Evolutionary conservation across 73 alveolate species (phyloP), one percentile per base, ranked within the genome.

Genomic region (Durusdinium trenchii): DNA sequence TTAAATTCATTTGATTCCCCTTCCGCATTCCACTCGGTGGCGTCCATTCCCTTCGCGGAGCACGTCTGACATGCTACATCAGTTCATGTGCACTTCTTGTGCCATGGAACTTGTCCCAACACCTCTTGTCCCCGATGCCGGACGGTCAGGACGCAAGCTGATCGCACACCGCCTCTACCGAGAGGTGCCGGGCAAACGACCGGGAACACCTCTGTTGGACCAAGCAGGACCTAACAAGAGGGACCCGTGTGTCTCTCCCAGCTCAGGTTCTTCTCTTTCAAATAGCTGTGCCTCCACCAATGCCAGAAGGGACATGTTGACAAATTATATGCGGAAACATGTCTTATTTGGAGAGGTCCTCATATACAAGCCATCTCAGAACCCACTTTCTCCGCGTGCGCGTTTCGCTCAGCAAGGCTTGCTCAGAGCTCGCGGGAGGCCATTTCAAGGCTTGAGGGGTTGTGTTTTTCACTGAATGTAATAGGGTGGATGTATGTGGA

Each of bases 161-260:
- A 94, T 99, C 95, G 98, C 99, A 50, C 79, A 98, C 94, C 99
- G 99, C 81, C 96, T 99, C 79, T 99, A 99, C 95, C 90, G 99
- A 61, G 99, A 99, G 90, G 95, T 47, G 35, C 36, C 57, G n/a
- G 83, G 85, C 50, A 18, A 12, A 67, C 46, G 79, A 32, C 45
- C 38, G 26, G 43, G 43, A 62, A 23, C 20, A 14, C 43, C 5
- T 62, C 78, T 40, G 5, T 7, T 12, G 78, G 78, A 7, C 5
- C 78, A 23, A 23, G 42, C 5, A 23, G 78, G 38, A 62, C 16
- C 78, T 40, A 5, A 12, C 32, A 23, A 5, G 78, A 62, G 32
- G 42, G 43, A 5, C 38, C 5, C 38, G 5, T 62, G 42, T 62
- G 16, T 40, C 78, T 62, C 6, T 14, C 50, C 23, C 82, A 69